Evolutionary conservation across 495 filamentous ascomycete genomes (phyloP), one percentile per base, ranked within the genome.

Genomic region (Aspergillus affinis): DNA sequence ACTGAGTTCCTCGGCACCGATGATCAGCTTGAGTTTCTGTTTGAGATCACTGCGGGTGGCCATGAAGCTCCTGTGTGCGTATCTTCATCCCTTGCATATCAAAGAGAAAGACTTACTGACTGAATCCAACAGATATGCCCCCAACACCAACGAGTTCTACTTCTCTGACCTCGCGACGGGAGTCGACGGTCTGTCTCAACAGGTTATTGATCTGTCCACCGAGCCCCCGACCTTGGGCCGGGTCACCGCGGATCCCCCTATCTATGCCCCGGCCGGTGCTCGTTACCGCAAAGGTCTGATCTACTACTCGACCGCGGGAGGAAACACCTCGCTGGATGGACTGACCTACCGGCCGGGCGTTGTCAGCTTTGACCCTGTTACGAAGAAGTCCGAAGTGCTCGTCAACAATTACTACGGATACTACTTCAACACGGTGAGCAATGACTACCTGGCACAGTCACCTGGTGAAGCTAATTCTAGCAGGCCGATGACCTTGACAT

Each of bases 321-420:
- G 50, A 7, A 52, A 30, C 50, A 17, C 50, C 50, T 29, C 50
- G 12, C 50, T 27, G 23, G 26, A 52, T n/a, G 50, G 50, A 13
- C 8, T 17, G 21, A 19, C 48, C 5, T 52, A 52, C 26, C 23
- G 12, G 5, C 50, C 50, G 21, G 50, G 50, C 23, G 21, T 52
- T 6, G 10, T 17, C 5, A 17, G 12, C 13, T 29, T 52, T 4
- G 26, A 52, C 18, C 23, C 50, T 4, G 19, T 17, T 2, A 29
- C 50, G 3, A 17, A 19, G 2, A 52, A 52, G 18, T 13, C 26
- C 12, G 12, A 17, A 7, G 12, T 30, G 21, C 3, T 30, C 2
- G 50, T 52, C 10, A 52, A 52, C 50, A 52, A 52, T 23, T 52
- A 52, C 23, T 52, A 17, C 50, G 50, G 50, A 18, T 52, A 30